Conservation (phyloP, 2,329 filamentous ascomycete species). For the Exophiala spinifera region DNA sequence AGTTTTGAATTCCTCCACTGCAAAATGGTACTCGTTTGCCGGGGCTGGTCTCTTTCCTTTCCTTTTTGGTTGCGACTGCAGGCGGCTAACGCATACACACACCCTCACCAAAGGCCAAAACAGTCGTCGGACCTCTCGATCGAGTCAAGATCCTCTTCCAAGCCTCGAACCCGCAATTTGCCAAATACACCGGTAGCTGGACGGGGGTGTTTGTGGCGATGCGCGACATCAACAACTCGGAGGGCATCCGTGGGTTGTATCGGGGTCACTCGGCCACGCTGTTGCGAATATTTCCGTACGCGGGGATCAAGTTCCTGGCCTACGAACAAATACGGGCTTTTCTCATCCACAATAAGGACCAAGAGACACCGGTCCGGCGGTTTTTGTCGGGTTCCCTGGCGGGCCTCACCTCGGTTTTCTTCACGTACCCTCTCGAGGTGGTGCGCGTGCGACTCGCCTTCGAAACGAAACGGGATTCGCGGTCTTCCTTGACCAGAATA, state of each 20-base stretch:
- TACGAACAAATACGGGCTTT: slow-evolving; percentile 90
- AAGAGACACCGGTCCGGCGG: slow-evolving; percentile 78
- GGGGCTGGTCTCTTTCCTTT: no score
- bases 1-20: no score
- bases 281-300: slow-evolving; percentile 93
- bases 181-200: slow-evolving; percentile 90
- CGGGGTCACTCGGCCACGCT: slow-evolving; percentile 93
- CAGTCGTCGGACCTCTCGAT: slow-evolving; percentile 89
- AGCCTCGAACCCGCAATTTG: slow-evolving; percentile 87
- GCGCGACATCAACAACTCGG: slow-evolving; percentile 72
- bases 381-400: slow-evolving; percentile 45
- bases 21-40: no score
- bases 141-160: slow-evolving; percentile 99
- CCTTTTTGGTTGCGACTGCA: no score
- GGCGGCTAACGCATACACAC: slow-evolving; percentile 18
- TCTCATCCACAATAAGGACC: slow-evolving; percentile 66
- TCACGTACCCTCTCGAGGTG: slow-evolving; percentile 92
- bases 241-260: slow-evolving; percentile 76
- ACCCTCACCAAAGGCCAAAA: slow-evolving; percentile 69
- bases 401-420: slow-evolving; percentile 88
- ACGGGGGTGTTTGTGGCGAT: slow-evolving; percentile 78
- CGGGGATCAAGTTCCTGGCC: slow-evolving; percentile 94
- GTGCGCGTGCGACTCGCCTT: slow-evolving; percentile 90
- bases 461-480: slow-evolving; percentile 74
- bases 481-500: slow-evolving; percentile 70